Percentiles rank a stretch among this genome's conserved stretches.
Conservation (phyloP, 2,329 filamentous ascomycete genomes). For the Phaeoacremonium minimum region DNA sequence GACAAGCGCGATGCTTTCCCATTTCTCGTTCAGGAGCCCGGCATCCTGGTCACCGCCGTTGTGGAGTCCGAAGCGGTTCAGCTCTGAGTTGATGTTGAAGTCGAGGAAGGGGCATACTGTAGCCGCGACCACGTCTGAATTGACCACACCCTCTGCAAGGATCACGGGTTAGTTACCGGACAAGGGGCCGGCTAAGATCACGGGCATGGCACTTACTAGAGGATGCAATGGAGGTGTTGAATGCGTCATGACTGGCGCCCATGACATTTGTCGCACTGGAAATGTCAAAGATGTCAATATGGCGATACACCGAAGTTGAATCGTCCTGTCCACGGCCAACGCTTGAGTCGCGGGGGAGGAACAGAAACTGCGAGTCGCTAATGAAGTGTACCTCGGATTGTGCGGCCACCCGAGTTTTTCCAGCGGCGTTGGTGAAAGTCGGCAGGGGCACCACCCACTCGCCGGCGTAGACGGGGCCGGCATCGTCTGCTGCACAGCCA, state of each 20-base stretch:
- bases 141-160: slow-evolving; percentile 43
- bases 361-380: slow-evolving; percentile 58
- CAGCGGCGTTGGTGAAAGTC: slow-evolving; percentile 44
- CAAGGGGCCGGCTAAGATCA: no score
- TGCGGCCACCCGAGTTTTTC: slow-evolving; percentile 51
- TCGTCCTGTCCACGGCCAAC: slow-evolving; percentile 53
- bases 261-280: slow-evolving; percentile 57
- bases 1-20: slow-evolving; percentile 64
- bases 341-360: slow-evolving; percentile 60
- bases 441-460: slow-evolving; percentile 67
- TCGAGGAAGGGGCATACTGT: slow-evolving; percentile 64
- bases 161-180: no score
- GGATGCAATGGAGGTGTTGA: slow-evolving; percentile 22
- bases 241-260: slow-evolving; percentile 31
- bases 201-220: slow-evolving; percentile 3
- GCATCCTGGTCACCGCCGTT: slow-evolving; percentile 61
- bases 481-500: slow-evolving; percentile 18
- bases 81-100: slow-evolving; percentile 61
- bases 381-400: slow-evolving; percentile 68
- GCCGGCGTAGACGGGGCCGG: slow-evolving; percentile 40
- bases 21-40: slow-evolving; percentile 68
- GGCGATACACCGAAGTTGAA: slow-evolving; percentile 57
- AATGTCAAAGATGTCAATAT: slow-evolving; percentile 67
- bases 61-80: slow-evolving; percentile 62
- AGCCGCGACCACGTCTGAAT: slow-evolving; percentile 49